phyloP scores from a whole-genome alignment of 2,329 filamentous ascomycete genomes.

The Cephalotrichum gorgonifer region DNA sequence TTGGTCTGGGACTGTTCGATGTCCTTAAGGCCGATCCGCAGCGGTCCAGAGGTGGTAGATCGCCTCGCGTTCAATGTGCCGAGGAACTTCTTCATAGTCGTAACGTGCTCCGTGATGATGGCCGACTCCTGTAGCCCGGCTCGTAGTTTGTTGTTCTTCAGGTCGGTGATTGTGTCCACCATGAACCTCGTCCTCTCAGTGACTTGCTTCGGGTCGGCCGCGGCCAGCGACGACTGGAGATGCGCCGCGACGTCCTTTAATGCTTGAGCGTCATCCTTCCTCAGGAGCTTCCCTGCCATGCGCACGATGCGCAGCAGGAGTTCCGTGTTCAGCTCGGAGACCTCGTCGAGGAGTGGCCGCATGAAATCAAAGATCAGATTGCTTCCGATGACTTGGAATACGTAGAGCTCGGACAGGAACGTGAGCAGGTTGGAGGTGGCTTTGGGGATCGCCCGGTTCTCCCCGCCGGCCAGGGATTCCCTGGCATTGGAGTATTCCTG shows the following conservation, averaged over 20 bases:
- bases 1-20: slow-evolving; percentile 74
- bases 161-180: slow-evolving; percentile 89
- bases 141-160: slow-evolving; percentile 91
- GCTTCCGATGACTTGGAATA: slow-evolving; percentile 77
- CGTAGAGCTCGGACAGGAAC: slow-evolving; percentile 79
- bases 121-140: slow-evolving; percentile 59
- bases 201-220: slow-evolving; percentile 56
- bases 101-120: slow-evolving; percentile 70
- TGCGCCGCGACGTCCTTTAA: slow-evolving; percentile 81
- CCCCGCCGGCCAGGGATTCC: slow-evolving; percentile 16
- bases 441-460: slow-evolving; percentile 2
- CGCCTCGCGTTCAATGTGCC: slow-evolving; percentile 57
- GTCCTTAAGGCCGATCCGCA: slow-evolving; percentile 72
- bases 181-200: slow-evolving; percentile 92
- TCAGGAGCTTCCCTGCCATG: slow-evolving; percentile 69
- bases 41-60: slow-evolving; percentile 68
- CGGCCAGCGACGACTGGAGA: slow-evolving; percentile 62
- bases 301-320: slow-evolving; percentile 76
- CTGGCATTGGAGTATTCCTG: slow-evolving; percentile 43
- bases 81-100: slow-evolving; percentile 79
- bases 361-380: slow-evolving; percentile 87
- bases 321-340: slow-evolving; percentile 83
- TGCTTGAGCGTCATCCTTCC: slow-evolving; percentile 78
- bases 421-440: slow-evolving; percentile 64
- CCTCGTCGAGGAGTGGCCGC: slow-evolving; percentile 59